A percentile compares a stretch with the other conserved stretches of the same genome.
Evolutionary conservation across 2,329 filamentous ascomycete species (phyloP).

Genomic region (Periconia macrospinosa): DNA sequence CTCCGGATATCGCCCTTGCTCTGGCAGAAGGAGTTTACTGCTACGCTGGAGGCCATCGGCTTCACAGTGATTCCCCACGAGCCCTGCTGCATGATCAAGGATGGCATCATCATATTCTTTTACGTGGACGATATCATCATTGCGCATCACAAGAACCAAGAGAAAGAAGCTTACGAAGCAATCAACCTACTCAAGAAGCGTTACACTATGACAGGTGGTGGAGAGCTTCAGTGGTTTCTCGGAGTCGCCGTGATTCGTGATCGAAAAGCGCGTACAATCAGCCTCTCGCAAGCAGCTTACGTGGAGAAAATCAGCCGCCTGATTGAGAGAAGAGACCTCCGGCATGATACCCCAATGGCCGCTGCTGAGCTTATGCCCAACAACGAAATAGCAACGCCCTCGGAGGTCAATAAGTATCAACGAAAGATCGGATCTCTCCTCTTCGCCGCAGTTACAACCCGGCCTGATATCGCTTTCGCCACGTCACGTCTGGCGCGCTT

Average conservation of each 20-base stretch:
- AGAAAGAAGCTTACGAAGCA: not conserved
- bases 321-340: not conserved
- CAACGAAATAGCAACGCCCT: not conserved
- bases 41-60: not conserved
- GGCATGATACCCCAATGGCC: not conserved
- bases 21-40: not conserved
- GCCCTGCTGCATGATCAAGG: constrained; percentile 9
- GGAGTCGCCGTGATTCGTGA: not conserved
- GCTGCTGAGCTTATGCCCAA: not conserved
- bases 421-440: constrained; percentile 2
- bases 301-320: not conserved
- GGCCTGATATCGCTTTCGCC: constrained; percentile 8
- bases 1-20: not conserved
- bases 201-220: constrained; percentile 1
- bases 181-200: not conserved
- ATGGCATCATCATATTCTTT: constrained; percentile 7
- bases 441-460: constrained; percentile 6
- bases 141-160: not conserved
- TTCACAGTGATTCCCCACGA: constrained; percentile 7
- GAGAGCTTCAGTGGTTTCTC: constrained; percentile 13
- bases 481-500: constrained; percentile 4
- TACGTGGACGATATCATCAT: constrained; percentile 11
- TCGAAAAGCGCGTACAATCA: not conserved
- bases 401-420: not conserved
- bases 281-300: not conserved